Percentiles rank a stretch among this genome's conserved stretches.
Conservation (phyloP, 1,139 yeast species). For the Geotrichum australiense region DNA sequence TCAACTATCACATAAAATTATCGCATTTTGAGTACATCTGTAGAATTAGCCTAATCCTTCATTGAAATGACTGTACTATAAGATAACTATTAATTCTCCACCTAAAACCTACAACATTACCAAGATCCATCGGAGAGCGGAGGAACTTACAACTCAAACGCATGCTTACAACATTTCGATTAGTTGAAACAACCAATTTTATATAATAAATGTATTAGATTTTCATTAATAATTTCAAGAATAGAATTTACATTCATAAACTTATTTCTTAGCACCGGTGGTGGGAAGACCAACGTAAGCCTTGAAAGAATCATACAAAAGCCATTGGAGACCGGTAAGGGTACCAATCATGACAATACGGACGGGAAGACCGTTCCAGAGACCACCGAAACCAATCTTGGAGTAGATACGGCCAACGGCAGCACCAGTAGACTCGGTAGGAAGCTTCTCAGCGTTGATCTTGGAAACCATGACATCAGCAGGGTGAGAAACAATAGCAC, state of each 20-base stretch:
- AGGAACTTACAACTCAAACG: no score
- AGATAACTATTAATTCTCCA: no score
- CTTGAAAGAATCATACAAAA: conserved; percentile 89
- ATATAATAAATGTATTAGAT: conserved; percentile 4
- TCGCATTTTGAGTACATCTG: no score
- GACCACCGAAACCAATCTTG: conserved; percentile 78
- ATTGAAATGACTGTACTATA: no score
- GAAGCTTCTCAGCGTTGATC: conserved; percentile 66
- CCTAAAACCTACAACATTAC: no score
- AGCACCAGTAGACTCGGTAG: conserved; percentile 57
- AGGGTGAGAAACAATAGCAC: conserved; percentile 92
- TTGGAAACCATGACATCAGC: conserved; percentile 97
- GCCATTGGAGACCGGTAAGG: conserved; percentile 94
- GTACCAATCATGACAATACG: conserved; percentile 97
- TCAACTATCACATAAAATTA: no score
- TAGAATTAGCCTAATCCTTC: no score
- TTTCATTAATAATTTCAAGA: conserved; percentile 5
- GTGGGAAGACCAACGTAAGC: conserved; percentile 88
- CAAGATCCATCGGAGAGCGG: no score
- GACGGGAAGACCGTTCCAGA: conserved; percentile 92
- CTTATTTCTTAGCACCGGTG: conserved; percentile 44
- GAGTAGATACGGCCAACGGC: conserved; percentile 69
- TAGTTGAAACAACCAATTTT: no score
- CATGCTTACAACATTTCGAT: no score
- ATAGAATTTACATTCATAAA: conserved; percentile 13